Evolutionary conservation across 495 filamentous ascomycete species (phyloP), one percentile per base, ranked within the genome.

Genomic region (Neurospora sp.): DNA sequence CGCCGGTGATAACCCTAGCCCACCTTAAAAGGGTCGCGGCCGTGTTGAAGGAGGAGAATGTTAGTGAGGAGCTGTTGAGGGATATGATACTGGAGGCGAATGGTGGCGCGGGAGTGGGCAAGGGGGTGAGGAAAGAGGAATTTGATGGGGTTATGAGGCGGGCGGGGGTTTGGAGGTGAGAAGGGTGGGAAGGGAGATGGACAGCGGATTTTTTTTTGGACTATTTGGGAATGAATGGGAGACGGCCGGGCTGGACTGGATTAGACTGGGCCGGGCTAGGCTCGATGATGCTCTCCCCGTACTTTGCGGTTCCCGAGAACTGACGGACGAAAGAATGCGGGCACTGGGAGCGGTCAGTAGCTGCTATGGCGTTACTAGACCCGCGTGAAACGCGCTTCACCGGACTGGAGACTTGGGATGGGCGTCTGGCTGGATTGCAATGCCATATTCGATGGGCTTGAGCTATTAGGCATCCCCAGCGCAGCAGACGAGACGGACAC

Each of bases 61-160:
- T 97, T 39, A 86, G 86, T 20, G 96, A 98, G 76, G 88, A 92
- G 27, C 76, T 97, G 79, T 81, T 99, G 75, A 87, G 85, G 81
- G 93, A 97, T 85, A 99, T 99, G 96, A 90, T 99, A 61, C 78
- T 91, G 46, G 96, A 98, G 85, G 96, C 93, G 74, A 97, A 94
- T 81, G 94, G 91, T 1, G 93, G 92, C 4, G 88, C 83, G 7
- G 91, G 91, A 14, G 85, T 94, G 10, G 86, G 85, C 39, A 86
- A 81, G 71, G 94, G 93, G 11, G 96, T 97, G 38, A 87, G 84
- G 65, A 81, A 89, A 77, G 90, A 90, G 68, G 92, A 96, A 79
- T 97, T 98, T 80, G 91, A 93, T 82, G 88, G 85, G 69, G 92
- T 97, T 16, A 94, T 97, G 94, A 87, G 83, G 70, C 84, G 93